Conservation (phyloP, 257 asterid species). For the Plantago ovata region DNA sequence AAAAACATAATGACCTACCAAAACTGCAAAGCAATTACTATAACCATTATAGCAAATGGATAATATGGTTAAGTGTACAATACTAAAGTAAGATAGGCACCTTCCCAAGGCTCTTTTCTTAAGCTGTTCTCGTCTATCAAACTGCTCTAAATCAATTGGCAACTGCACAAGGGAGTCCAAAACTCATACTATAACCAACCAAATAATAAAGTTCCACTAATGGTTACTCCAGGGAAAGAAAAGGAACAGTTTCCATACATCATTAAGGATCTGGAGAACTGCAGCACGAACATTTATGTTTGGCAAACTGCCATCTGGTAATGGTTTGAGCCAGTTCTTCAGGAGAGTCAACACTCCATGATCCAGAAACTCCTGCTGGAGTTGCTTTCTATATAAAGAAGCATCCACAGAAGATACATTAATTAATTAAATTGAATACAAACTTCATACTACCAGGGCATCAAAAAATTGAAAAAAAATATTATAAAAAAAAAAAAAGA, state of each 20-base stretch:
- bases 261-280: conserved; percentile 70
- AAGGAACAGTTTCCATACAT: conserved; percentile 37
- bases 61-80: background rate
- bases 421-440: conserved; percentile 3
- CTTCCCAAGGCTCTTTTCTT: conserved; percentile 96
- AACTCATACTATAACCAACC: conserved; percentile 22
- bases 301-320: conserved; percentile 97
- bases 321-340: conserved; percentile 93
- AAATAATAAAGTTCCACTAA: conserved; percentile 12
- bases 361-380: conserved; percentile 91
- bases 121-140: conserved; percentile 76
- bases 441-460: conserved; percentile 1
- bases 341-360: conserved; percentile 83
- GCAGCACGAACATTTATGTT: conserved; percentile 89
- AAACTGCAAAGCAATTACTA: conserved; percentile 11
- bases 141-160: conserved; percentile 86
- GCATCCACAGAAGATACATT: conserved; percentile 19
- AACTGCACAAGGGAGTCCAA: conserved; percentile 46
- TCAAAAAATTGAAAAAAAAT: no score
- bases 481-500: conserved; percentile 19
- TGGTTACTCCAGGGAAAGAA: background rate
- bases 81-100: conserved; percentile 32
- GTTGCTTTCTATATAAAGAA: conserved; percentile 66
- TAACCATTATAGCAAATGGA: background rate
- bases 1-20: conserved; percentile 91